Percentiles rank a stretch among this genome's conserved stretches.
phyloP scores from a whole-genome alignment of 164 flowering plant genomes.

The Kingdonia uniflora region DNA sequence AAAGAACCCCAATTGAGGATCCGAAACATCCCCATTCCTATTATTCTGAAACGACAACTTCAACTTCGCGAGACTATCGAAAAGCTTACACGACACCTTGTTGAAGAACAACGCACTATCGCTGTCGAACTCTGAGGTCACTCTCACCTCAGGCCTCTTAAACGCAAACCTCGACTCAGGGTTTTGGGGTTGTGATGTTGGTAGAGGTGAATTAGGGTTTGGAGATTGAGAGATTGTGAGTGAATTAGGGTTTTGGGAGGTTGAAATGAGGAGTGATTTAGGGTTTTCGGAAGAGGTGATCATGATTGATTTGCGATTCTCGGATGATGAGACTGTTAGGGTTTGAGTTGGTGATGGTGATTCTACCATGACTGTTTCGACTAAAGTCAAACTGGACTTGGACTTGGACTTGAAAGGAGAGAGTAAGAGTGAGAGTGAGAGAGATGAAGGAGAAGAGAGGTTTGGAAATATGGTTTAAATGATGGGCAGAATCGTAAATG shows the following conservation, averaged over 20 bases:
- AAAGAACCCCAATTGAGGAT: constrained; percentile 42
- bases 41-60: constrained; percentile 58
- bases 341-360: no score
- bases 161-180: no score
- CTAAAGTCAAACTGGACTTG: no score
- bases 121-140: constrained; percentile 86
- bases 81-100: constrained; percentile 77
- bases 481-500: background rate
- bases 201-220: background rate
- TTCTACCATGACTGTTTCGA: no score
- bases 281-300: no score
- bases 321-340: no score
- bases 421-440: background rate
- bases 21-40: constrained; percentile 39
- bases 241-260: background rate
- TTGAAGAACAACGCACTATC: constrained; percentile 54
- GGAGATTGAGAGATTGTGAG: background rate
- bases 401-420: no score
- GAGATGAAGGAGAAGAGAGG: background rate
- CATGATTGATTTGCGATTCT: no score
- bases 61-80: constrained; percentile 70
- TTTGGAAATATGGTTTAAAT: background rate
- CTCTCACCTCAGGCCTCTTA: constrained; percentile 44
- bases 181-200: constrained; percentile 8
- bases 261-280: no score